These are phyloP conservation scores for Ramularia endophylla DNA, from an alignment of 2,329 filamentous ascomycete genomes.

Conservation along the genomic window DNA sequence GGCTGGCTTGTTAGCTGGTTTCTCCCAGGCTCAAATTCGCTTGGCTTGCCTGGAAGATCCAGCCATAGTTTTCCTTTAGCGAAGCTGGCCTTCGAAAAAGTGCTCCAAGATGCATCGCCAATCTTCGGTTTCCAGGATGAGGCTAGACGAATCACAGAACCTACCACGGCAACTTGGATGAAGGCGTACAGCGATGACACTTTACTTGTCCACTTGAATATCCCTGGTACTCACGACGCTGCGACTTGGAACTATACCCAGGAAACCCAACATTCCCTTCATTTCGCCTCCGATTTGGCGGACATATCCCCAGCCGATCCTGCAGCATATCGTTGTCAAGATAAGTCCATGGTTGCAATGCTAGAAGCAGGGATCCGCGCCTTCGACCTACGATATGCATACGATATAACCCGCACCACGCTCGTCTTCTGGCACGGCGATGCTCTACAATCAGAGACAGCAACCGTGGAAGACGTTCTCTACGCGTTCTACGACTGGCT, in stretches of 20 bases:
- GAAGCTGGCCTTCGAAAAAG: constrained; percentile 37
- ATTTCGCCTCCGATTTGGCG: constrained; percentile 37
- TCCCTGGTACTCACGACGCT: constrained; percentile 48
- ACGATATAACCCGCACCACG: constrained; percentile 40
- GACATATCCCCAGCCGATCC: constrained; percentile 31
- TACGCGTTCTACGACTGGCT: constrained; percentile 47
- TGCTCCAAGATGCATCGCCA: constrained; percentile 38
- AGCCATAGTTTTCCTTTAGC: constrained; percentile 17
- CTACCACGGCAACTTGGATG: constrained; percentile 42
- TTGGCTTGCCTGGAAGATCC: neutral
- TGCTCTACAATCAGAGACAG: constrained; percentile 41
- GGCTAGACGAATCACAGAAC: neutral
- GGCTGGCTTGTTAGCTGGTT: constrained; percentile 9
- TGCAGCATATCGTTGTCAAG: constrained; percentile 40
- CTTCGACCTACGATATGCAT: constrained; percentile 47
- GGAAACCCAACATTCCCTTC: constrained; percentile 37
- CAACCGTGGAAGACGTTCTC: constrained; percentile 41
- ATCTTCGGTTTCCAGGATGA: constrained; percentile 35
- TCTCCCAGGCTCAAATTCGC: too few relatives aligned
- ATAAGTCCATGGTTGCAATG: constrained; percentile 33
- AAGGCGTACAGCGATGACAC: constrained; percentile 37
- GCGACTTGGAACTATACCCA: constrained; percentile 48
- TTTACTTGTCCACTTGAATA: constrained; percentile 42
- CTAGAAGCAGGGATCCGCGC: constrained; percentile 45
- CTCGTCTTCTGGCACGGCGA: constrained; percentile 47